These are phyloP conservation scores for Saccharomycopsis fodiens DNA, from an alignment of 805 yeast species.

Conservation along the genomic window DNA sequence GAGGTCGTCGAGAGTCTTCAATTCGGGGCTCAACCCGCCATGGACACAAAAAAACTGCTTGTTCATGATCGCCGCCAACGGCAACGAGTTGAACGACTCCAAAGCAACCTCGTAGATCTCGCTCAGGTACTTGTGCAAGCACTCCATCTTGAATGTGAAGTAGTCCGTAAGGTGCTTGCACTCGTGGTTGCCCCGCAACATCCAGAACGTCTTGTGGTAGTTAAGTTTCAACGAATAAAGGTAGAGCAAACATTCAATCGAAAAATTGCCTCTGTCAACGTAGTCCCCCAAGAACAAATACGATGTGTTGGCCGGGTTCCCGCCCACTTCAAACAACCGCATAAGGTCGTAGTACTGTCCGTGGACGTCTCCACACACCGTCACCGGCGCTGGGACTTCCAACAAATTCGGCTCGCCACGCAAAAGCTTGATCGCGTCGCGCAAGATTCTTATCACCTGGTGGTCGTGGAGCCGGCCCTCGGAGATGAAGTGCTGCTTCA, in stretches of 20 bases:
- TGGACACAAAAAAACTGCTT: conserved; percentile 93
- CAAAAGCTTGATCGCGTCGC: conserved; percentile 56
- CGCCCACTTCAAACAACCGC: conserved; percentile 90
- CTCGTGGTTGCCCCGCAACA: conserved; percentile 93
- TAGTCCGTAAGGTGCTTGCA: conserved; percentile 88
- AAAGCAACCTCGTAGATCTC: conserved; percentile 66
- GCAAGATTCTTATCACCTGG: conserved; percentile 64
- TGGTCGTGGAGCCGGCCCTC: conserved; percentile 74
- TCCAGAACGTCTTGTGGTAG: conserved; percentile 65
- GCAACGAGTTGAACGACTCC: conserved; percentile 75
- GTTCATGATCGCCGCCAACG: conserved; percentile 90
- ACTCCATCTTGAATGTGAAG: conserved; percentile 87
- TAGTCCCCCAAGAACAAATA: conserved; percentile 89
- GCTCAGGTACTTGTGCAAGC: conserved; percentile 71
- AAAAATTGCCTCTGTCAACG: conserved; percentile 89
- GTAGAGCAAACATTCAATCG: conserved; percentile 73
- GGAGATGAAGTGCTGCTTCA: conserved; percentile 62
- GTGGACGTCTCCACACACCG: conserved; percentile 96
- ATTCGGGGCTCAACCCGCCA: conserved; percentile 90
- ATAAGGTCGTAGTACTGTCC: conserved; percentile 89
- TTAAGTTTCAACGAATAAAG: conserved; percentile 73
- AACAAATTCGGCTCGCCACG: conserved; percentile 71
- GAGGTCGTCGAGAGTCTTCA: conserved; percentile 62
- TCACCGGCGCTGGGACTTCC: conserved; percentile 83
- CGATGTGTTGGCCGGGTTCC: conserved; percentile 69